phyloP scores from a whole-genome alignment of 148 eudicot genomes.

The Camellia lanceoleosa region DNA sequence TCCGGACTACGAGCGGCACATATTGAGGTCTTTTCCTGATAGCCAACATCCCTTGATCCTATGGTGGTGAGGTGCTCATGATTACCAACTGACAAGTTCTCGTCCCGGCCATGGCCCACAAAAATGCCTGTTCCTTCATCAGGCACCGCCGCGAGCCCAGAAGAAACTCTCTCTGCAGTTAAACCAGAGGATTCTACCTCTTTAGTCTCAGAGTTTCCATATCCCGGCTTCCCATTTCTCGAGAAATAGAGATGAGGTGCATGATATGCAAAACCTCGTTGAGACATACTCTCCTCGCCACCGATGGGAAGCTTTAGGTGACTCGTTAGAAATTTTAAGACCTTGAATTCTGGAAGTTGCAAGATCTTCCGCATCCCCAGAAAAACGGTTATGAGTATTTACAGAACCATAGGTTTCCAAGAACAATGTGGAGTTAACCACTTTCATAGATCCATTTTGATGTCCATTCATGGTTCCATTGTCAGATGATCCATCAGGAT shows the following conservation, averaged over 20 bases:
- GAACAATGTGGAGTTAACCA: not conserved
- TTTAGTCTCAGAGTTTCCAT: constrained; percentile 26
- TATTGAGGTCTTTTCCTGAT: not conserved
- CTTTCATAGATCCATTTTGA: constrained; percentile 20
- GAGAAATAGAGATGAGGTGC: constrained; percentile 46
- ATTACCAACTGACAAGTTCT: not conserved
- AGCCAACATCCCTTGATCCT: constrained; percentile 13
- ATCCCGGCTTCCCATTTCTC: constrained; percentile 29
- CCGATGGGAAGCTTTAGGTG: constrained; percentile 15
- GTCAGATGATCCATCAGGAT: constrained; percentile 18
- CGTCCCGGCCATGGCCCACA: not conserved
- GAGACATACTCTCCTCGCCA: constrained; percentile 18
- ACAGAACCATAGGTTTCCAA: constrained; percentile 4
- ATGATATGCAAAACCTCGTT: constrained; percentile 19
- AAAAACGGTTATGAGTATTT: constrained; percentile 22
- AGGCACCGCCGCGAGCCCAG: not conserved
- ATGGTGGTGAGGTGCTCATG: not conserved
- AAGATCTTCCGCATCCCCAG: constrained; percentile 44
- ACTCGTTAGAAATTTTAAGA: constrained; percentile 29
- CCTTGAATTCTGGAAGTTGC: constrained; percentile 30
- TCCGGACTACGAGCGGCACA: constrained; percentile 1
- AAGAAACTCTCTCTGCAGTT: constrained; percentile 12
- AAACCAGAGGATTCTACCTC: constrained; percentile 9
- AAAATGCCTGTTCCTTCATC: not conserved
- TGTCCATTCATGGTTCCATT: constrained; percentile 1